A percentile compares a stretch with the other conserved stretches of the same genome.
Conservation (phyloP, 176 grass and related monocot genomes). For the Phyllostachys edulis region DNA sequence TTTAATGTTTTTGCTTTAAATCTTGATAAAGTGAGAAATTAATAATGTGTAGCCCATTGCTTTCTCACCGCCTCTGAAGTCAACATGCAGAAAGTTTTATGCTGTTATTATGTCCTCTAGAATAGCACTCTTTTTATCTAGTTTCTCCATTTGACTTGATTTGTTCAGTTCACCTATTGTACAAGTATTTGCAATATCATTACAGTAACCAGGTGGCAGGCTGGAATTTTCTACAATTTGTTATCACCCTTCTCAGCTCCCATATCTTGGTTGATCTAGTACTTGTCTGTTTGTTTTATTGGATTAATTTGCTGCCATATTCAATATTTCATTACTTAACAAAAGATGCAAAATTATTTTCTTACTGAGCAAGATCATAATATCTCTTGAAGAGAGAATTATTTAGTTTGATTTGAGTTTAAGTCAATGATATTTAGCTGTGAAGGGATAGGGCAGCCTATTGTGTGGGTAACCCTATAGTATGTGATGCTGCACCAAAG, state of each 20-base stretch:
- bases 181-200: background rate
- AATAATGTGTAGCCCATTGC: background rate
- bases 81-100: background rate
- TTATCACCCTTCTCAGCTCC: background rate
- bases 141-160: background rate
- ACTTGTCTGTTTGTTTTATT: background rate
- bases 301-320: background rate
- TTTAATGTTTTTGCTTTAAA: background rate
- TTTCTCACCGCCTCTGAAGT: background rate
- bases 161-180: background rate
- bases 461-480: background rate
- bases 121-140: background rate
- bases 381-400: constrained; percentile 1
- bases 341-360: background rate
- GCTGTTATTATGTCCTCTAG: background rate
- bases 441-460: background rate
- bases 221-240: background rate
- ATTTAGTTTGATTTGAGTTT: background rate
- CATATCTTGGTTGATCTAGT: background rate
- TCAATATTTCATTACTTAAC: background rate
- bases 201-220: background rate
- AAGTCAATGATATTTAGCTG: background rate
- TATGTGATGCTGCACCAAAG: background rate
- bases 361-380: background rate
- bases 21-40: background rate